These are phyloP conservation scores for Ceratocystis huliohia DNA, from an alignment of 2,329 filamentous ascomycete species.

Conservation along the genomic window DNA sequence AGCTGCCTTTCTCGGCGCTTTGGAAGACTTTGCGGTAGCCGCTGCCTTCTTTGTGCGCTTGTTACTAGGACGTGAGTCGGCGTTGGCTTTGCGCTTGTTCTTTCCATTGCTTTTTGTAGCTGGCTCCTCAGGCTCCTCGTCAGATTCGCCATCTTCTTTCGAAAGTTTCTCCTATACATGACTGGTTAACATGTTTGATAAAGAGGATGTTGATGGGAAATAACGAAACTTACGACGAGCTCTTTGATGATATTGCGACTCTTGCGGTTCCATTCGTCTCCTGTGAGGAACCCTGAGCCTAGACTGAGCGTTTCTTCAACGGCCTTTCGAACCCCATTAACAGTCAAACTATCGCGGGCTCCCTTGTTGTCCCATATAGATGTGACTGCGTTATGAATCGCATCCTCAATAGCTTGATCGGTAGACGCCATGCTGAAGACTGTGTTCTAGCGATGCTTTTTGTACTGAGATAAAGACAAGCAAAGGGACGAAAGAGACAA, in stretches of 20 bases:
- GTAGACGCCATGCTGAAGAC: constrained; percentile 31
- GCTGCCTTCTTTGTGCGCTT: constrained; percentile 21
- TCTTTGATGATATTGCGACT: constrained; percentile 47
- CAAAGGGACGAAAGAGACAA: background rate
- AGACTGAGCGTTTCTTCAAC: constrained; percentile 39
- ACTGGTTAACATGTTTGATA: background rate
- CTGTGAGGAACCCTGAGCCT: constrained; percentile 39
- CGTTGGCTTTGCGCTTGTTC: constrained; percentile 29
- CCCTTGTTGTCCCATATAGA: constrained; percentile 33
- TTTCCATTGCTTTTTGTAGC: background rate
- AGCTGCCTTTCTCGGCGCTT: background rate
- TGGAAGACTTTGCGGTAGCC: background rate
- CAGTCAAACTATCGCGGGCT: constrained; percentile 36
- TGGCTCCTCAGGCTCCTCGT: constrained; percentile 8
- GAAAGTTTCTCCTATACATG: constrained; percentile 8
- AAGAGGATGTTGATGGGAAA: background rate
- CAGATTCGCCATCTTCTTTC: constrained; percentile 5
- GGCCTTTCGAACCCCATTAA: constrained; percentile 44
- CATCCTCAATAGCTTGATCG: constrained; percentile 33
- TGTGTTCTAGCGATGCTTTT: background rate
- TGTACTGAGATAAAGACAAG: background rate
- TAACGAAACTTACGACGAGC: constrained; percentile 36
- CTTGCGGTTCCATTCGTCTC: constrained; percentile 41
- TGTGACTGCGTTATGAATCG: constrained; percentile 36
- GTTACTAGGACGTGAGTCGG: constrained; percentile 21